Evolutionary conservation across 2,329 filamentous ascomycete genomes (phyloP).

Genomic region (Arthrobotrys sinensis): DNA sequence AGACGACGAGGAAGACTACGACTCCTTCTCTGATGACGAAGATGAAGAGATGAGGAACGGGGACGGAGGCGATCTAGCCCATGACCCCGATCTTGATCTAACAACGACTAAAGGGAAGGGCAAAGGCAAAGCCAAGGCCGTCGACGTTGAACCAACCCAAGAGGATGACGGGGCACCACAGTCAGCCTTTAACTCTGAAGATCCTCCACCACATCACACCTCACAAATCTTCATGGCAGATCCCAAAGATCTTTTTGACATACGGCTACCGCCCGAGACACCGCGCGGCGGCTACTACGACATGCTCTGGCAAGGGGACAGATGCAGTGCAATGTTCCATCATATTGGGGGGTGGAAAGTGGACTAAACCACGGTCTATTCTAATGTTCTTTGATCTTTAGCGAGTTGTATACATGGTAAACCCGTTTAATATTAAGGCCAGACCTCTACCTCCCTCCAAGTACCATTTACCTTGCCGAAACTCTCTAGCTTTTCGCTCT

Average conservation of each 20-base stretch:
- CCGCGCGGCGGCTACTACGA: slow-evolving; percentile 56
- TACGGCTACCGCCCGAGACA: slow-evolving; percentile 48
- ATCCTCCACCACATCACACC: slow-evolving; percentile 50
- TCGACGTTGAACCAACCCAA: not conserved
- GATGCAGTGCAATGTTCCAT: slow-evolving; percentile 56
- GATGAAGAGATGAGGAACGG: slow-evolving; percentile 33
- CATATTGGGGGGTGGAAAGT: slow-evolving; percentile 54
- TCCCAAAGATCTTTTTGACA: slow-evolving; percentile 51
- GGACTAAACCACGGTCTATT: slow-evolving; percentile 22
- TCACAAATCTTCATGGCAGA: slow-evolving; percentile 45
- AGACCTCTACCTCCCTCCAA: slow-evolving; percentile 58
- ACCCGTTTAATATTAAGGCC: slow-evolving; percentile 26
- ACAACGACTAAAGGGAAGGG: slow-evolving; percentile 47
- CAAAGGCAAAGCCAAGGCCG: slow-evolving; percentile 20
- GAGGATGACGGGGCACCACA: slow-evolving; percentile 13
- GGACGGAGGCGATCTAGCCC: not conserved
- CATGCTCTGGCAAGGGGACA: slow-evolving; percentile 60
- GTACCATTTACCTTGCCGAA: slow-evolving; percentile 32
- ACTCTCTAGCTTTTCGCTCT: slow-evolving; percentile 35
- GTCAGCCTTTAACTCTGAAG: slow-evolving; percentile 1
- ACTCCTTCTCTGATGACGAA: slow-evolving; percentile 47
- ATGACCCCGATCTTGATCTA: not conserved
- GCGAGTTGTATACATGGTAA: slow-evolving; percentile 16
- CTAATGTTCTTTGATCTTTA: slow-evolving; percentile 6
- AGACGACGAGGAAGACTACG: slow-evolving; percentile 58